phyloP scores from a whole-genome alignment of 768 basidiomycete genomes.

The Trametes sanguinea region DNA sequence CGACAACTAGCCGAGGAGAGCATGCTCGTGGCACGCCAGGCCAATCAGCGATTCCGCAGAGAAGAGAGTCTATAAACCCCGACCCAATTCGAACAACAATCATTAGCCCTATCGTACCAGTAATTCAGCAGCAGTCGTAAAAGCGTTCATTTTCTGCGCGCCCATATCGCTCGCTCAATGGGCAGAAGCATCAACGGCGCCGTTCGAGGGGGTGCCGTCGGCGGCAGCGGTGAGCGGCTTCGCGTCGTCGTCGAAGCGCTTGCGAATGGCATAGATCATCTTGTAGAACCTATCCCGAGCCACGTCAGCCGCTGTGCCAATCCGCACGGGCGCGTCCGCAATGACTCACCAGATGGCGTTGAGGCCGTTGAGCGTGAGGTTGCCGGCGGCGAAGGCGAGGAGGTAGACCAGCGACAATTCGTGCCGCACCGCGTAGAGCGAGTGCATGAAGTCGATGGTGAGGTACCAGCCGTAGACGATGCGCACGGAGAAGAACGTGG shows the following conservation, averaged over 20 bases:
- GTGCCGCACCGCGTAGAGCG: conserved; percentile 55
- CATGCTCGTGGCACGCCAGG: too few species aligned
- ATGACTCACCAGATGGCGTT: conserved; percentile 74
- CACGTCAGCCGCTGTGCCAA: not conserved
- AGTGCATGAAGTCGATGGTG: conserved; percentile 50
- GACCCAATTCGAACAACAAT: too few species aligned
- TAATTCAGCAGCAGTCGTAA: not conserved
- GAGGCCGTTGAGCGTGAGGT: conserved; percentile 65
- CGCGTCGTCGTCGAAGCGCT: conserved; percentile 49
- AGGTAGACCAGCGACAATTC: conserved; percentile 53
- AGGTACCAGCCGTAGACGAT: conserved; percentile 68
- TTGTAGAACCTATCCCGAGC: conserved; percentile 61
- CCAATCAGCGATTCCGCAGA: too few species aligned
- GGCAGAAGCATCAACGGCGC: not conserved
- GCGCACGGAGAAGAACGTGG: conserved; percentile 68
- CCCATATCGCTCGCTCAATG: not conserved
- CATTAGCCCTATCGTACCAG: conserved; percentile 17
- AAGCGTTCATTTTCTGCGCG: not conserved
- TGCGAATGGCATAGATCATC: conserved; percentile 67
- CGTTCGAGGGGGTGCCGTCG: not conserved
- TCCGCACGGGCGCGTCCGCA: not conserved
- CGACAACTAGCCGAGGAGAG: too few species aligned
- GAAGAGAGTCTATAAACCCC: too few species aligned
- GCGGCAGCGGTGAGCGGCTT: conserved; percentile 17
- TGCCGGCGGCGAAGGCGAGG: conserved; percentile 58